Base-by-base conservation (phyloP, 179 eudicot species). In the Amaranthus tricolor region DNA sequence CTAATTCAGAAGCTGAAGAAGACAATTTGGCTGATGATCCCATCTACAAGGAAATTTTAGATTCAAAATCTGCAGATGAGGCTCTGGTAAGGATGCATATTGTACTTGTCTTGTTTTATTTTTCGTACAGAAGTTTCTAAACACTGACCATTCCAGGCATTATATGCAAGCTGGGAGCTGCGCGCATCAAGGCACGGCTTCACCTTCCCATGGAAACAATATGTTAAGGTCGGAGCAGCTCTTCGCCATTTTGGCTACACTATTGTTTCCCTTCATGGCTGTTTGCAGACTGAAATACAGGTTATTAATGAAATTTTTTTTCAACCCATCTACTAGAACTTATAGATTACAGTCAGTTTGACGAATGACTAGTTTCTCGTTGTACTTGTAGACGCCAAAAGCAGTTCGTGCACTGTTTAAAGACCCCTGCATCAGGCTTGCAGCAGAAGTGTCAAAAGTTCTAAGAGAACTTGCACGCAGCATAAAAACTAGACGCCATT, bases 151-250 rank as follows among this genome's bases (percentile, higher is more conserved):
- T 61, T 61, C 31, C 67, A 85, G 88, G 88, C 88, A 53, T 76
- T 78, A 69, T 85, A 85, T 74, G 88, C 88, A 62, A 83, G 88
- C 75, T 85, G 88, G 88, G 88, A 85, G 58, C 88, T 86, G 2
- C 62, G 88, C n/a, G 53, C 57, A 12, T 71, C 86, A 19, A 74
- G 84, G 69, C 31, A 63, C 72, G 69, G 80, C 66, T 76, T 78
- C 78, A 78, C 53, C 55, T 78, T 83, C 78, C 88, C 88, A 21
- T 85, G 88, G 84, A 72, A 83, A 55, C 88, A 85, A 59, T 85
- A 85, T 48, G 86, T 85, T 10, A 78, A 81, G 56, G 79, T 85
- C 0, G 88, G 86, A 70, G 75, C 79, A 43, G 78, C 73, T 68
- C 86, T 85, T 73, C 86, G 88, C 54, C 88, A 85, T 74, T 83